These are phyloP conservation scores for Globisporangium abappressorium DNA, from an alignment of 352 stramenopile species.

Conservation along the genomic window DNA sequence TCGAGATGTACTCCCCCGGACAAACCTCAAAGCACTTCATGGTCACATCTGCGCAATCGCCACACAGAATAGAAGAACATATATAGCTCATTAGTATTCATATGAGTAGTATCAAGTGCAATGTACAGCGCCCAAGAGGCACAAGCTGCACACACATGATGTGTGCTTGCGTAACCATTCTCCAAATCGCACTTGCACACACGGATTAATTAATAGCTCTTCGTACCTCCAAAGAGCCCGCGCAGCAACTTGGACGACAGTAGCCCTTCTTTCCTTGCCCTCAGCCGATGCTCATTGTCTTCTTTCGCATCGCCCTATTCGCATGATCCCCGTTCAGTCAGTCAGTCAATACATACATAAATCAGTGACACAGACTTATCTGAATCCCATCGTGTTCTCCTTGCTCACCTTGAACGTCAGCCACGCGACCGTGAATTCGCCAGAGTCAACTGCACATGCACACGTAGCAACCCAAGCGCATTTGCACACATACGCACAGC, in stretches of 20 bases:
- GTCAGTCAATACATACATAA: not conserved
- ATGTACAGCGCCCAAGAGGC: not conserved
- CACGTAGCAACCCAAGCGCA: not conserved
- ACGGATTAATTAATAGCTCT: not conserved
- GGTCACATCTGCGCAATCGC: slow-evolving; percentile 37
- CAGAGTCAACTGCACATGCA: slow-evolving; percentile 45
- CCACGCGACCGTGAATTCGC: slow-evolving; percentile 84
- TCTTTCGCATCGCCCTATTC: slow-evolving; percentile 65
- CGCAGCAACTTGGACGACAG: slow-evolving; percentile 75
- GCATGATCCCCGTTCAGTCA: not conserved
- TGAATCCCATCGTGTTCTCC: not conserved
- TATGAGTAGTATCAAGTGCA: not conserved
- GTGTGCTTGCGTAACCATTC: not conserved
- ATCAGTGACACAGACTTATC: not conserved
- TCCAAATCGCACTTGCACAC: not conserved
- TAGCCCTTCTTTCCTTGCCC: slow-evolving; percentile 67
- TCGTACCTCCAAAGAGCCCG: slow-evolving; percentile 67
- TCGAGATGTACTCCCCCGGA: slow-evolving; percentile 53
- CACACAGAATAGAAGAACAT: slow-evolving; percentile 2
- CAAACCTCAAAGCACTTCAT: slow-evolving; percentile 66
- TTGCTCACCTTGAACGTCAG: slow-evolving; percentile 79
- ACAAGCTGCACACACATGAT: not conserved
- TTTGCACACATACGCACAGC: not conserved
- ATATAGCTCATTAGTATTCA: not conserved
- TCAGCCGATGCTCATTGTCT: slow-evolving; percentile 56